Conservation (phyloP, 2,329 filamentous ascomycete genomes). For the Aspergillus viridinutans region DNA sequence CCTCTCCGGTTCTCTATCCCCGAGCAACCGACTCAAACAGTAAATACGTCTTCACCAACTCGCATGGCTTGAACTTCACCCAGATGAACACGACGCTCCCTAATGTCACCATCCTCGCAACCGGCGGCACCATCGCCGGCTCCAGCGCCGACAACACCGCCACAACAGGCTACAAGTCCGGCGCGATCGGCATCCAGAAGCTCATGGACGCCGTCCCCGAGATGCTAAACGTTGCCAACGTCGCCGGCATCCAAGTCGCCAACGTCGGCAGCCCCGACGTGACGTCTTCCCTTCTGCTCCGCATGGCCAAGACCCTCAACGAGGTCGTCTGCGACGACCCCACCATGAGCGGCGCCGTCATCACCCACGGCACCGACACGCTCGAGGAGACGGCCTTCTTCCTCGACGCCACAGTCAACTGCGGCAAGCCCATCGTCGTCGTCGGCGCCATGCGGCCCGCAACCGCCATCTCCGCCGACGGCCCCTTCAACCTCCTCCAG, state of each 20-base stretch:
- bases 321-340: conserved; percentile 20
- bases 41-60: conserved; percentile 20
- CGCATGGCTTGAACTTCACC: conserved; percentile 23
- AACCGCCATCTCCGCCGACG: conserved; percentile 60
- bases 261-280: conserved; percentile 26
- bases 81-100: conserved; percentile 23
- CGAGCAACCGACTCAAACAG: conserved; percentile 14
- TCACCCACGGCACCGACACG: conserved; percentile 64
- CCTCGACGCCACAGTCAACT: conserved; percentile 55
- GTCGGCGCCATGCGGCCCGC: conserved; percentile 62
- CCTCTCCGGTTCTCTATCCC: conserved; percentile 18
- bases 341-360: conserved; percentile 24
- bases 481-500: conserved; percentile 59
- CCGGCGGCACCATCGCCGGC: conserved; percentile 24
- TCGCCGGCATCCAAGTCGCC: conserved; percentile 23
- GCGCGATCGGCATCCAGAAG: conserved; percentile 19
- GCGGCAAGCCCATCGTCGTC: conserved; percentile 56
- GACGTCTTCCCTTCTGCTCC: conserved; percentile 20
- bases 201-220: conserved; percentile 24
- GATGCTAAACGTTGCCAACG: conserved; percentile 23
- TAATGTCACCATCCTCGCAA: conserved; percentile 23
- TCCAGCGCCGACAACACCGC: conserved; percentile 21
- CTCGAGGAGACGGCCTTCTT: conserved; percentile 63
- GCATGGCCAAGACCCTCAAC: conserved; percentile 18
- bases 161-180: conserved; percentile 24